Percentiles rank a stretch among this genome's conserved stretches.
Conservation (phyloP, 139 green algal genomes). For the Coelastrella sp. region DNA sequence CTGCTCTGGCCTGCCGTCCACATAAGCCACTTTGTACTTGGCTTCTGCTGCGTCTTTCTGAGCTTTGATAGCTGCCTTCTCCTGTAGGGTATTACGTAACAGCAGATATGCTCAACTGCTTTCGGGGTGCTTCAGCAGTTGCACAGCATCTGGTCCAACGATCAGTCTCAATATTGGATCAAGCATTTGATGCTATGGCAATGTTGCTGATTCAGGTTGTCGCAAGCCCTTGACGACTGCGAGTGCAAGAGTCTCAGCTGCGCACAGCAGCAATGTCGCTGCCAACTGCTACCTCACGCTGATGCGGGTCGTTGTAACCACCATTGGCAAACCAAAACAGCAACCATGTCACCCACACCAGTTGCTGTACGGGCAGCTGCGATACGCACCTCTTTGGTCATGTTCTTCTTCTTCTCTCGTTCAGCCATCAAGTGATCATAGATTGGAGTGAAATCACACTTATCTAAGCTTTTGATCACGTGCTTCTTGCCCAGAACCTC, state of each 20-base stretch:
- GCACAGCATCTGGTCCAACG: too few relatives aligned
- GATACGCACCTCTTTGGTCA: constrained; percentile 88
- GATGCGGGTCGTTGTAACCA: too few relatives aligned
- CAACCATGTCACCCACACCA: background rate
- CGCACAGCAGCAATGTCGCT: background rate
- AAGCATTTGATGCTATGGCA: background rate
- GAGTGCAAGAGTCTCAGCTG: too few relatives aligned
- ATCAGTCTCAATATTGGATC: too few relatives aligned
- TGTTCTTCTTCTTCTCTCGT: constrained; percentile 92
- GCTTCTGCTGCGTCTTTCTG: constrained; percentile 87
- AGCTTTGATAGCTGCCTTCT: constrained; percentile 90
- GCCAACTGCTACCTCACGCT: too few relatives aligned
- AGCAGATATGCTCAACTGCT: too few relatives aligned
- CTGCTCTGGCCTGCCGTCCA: constrained; percentile 92
- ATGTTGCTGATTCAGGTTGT: too few relatives aligned
- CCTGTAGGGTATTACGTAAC: too few relatives aligned
- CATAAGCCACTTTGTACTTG: constrained; percentile 91
- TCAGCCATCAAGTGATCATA: constrained; percentile 89
- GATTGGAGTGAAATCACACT: constrained; percentile 98
- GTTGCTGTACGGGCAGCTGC: background rate
- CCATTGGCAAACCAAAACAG: background rate
- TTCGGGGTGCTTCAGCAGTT: too few relatives aligned
- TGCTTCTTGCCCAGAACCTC: constrained; percentile 87
- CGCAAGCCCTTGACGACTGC: too few relatives aligned
- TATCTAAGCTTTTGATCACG: constrained; percentile 88